phyloP scores from a whole-genome alignment of 768 basidiomycete species.

The Collybia sp. region DNA sequence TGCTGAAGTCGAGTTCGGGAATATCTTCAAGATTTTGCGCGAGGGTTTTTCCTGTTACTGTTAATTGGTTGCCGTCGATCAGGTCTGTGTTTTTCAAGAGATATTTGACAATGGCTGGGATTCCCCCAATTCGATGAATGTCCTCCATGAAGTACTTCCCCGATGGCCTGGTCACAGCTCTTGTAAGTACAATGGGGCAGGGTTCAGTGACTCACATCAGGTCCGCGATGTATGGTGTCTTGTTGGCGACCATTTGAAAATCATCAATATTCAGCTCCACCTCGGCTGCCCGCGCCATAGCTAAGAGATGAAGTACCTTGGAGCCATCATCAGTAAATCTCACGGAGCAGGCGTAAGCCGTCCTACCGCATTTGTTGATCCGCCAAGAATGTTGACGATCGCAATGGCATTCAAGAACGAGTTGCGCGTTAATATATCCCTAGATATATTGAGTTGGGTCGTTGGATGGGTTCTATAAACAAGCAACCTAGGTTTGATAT shows the following conservation, averaged over 20 bases:
- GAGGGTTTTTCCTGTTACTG: constrained; percentile 88
- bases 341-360: not conserved
- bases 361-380: constrained; percentile 81
- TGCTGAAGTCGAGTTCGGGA: constrained; percentile 60
- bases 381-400: constrained; percentile 75
- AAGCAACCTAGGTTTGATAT: constrained; percentile 72
- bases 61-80: constrained; percentile 79
- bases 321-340: not conserved
- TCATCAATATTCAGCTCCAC: constrained; percentile 74
- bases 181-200: not conserved
- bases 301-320: constrained; percentile 78
- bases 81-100: constrained; percentile 72
- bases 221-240: constrained; percentile 82
- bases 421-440: constrained; percentile 40
- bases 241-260: constrained; percentile 77
- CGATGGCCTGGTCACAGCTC: constrained; percentile 49
- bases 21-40: constrained; percentile 84
- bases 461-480: not conserved
- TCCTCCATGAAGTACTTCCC: constrained; percentile 91
- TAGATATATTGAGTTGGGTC: constrained; percentile 6
- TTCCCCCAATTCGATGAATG: constrained; percentile 79
- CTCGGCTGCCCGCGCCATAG: constrained; percentile 81
- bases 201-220: constrained; percentile 33
- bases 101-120: constrained; percentile 83
- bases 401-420: constrained; percentile 82